These are phyloP conservation scores for Stephania yunnanensis DNA, from an alignment of 164 flowering plant genomes.

Conservation along the genomic window DNA sequence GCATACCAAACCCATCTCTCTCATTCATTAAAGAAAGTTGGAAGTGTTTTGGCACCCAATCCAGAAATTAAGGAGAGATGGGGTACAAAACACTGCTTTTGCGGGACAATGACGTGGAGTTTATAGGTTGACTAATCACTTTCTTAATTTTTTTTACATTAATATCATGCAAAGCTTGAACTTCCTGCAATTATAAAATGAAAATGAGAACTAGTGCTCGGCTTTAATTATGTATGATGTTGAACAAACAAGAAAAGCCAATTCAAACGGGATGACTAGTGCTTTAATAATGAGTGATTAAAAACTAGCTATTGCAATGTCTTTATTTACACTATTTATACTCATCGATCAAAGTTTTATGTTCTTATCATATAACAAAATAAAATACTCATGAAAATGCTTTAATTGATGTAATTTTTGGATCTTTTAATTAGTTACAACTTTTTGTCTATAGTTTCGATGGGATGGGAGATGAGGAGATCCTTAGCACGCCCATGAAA, in stretches of 20 bases:
- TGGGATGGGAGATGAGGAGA: too few species aligned
- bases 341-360: too few species aligned
- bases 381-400: too few species aligned
- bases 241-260: neutral
- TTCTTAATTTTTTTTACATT: neutral
- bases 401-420: too few species aligned
- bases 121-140: constrained; percentile 6
- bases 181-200: neutral
- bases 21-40: neutral
- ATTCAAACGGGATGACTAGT: neutral
- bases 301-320: neutral
- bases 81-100: constrained; percentile 9
- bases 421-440: too few species aligned
- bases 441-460: too few species aligned
- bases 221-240: neutral
- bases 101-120: constrained; percentile 22
- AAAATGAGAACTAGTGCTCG: neutral
- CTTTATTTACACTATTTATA: neutral
- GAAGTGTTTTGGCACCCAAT: constrained; percentile 1
- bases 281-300: neutral
- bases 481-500: too few species aligned
- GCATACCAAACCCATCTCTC: neutral
- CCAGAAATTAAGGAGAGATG: constrained; percentile 30
- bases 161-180: neutral
- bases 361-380: neutral